Evolutionary conservation across 345 rosid species (phyloP).

Genomic region (Erucastrum elatum): DNA sequence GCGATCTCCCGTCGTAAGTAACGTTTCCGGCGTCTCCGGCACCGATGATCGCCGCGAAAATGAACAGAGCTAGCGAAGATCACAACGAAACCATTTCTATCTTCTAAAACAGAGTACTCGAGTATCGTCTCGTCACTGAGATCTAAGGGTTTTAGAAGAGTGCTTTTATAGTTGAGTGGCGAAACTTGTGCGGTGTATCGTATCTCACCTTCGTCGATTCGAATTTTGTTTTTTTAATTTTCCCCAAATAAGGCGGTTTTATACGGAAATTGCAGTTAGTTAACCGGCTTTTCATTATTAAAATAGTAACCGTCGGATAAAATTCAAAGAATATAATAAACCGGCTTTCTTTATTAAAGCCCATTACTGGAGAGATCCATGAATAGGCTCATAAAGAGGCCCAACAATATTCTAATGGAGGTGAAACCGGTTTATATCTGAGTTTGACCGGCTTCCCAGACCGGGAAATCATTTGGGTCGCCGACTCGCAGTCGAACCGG

Average conservation of each 20-base stretch:
- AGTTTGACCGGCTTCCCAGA: too few species aligned
- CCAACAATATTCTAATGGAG: too few species aligned
- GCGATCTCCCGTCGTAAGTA: slow-evolving; percentile 62
- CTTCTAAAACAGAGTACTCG: background rate
- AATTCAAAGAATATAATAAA: background rate
- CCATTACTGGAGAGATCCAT: slow-evolving; percentile 6
- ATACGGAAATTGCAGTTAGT: too few species aligned
- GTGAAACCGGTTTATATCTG: too few species aligned
- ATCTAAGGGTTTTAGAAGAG: background rate
- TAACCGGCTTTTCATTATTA: background rate
- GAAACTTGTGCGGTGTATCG: background rate
- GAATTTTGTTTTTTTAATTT: too few species aligned
- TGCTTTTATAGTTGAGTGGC: background rate
- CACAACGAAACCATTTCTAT: slow-evolving; percentile 12
- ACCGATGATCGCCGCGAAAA: slow-evolving; percentile 22
- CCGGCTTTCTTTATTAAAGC: background rate
- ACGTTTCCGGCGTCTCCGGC: slow-evolving; percentile 19
- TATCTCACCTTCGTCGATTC: too few species aligned
- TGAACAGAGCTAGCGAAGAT: slow-evolving; percentile 10
- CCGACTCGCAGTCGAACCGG: slow-evolving; percentile 19
- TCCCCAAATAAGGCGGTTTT: too few species aligned
- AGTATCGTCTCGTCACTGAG: slow-evolving; percentile 12
- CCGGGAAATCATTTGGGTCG: background rate
- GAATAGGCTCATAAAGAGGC: background rate
- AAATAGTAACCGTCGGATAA: background rate